Evolutionary conservation across 1,139 yeast genomes (phyloP).

Genomic region (Geotrichum europaeum): DNA sequence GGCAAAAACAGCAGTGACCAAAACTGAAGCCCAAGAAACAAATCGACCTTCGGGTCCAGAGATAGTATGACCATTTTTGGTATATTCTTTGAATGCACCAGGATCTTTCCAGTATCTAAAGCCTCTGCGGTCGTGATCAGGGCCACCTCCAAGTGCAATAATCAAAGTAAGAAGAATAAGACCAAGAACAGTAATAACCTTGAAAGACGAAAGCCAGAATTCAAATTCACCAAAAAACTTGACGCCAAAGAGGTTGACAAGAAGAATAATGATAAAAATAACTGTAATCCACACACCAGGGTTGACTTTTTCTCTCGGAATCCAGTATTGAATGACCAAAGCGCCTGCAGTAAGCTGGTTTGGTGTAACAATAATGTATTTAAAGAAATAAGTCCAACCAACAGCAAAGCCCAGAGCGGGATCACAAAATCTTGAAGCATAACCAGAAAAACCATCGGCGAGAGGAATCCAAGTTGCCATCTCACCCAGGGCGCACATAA

Average conservation of each 20-base stretch:
- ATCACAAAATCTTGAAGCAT: constrained; percentile 61
- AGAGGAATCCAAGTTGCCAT: constrained; percentile 68
- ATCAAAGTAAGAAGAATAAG: constrained; percentile 61
- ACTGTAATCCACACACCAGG: constrained; percentile 69
- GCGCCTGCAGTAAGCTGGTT: constrained; percentile 54
- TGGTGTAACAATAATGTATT: constrained; percentile 61
- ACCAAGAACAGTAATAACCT: constrained; percentile 65
- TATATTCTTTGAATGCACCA: constrained; percentile 52
- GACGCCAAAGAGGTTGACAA: constrained; percentile 56
- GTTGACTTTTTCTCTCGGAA: constrained; percentile 44
- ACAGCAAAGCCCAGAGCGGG: constrained; percentile 71
- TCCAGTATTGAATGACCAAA: constrained; percentile 59
- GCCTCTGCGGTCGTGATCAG: constrained; percentile 55
- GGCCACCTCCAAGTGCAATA: constrained; percentile 73
- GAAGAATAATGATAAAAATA: constrained; percentile 50
- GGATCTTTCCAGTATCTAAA: constrained; percentile 63
- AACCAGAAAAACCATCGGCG: constrained; percentile 65
- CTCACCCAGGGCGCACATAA: constrained; percentile 68
- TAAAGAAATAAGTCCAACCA: constrained; percentile 59
- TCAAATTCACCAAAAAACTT: constrained; percentile 61
- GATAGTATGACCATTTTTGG: constrained; percentile 26
- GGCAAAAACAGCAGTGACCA: constrained; percentile 45
- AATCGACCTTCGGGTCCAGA: constrained; percentile 46
- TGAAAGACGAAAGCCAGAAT: constrained; percentile 62
- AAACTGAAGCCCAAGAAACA: constrained; percentile 58